A percentile compares a stretch with the other conserved stretches of the same genome.
Conservation (phyloP, 805 yeast genomes). For the Danielia reshetovae region DNA sequence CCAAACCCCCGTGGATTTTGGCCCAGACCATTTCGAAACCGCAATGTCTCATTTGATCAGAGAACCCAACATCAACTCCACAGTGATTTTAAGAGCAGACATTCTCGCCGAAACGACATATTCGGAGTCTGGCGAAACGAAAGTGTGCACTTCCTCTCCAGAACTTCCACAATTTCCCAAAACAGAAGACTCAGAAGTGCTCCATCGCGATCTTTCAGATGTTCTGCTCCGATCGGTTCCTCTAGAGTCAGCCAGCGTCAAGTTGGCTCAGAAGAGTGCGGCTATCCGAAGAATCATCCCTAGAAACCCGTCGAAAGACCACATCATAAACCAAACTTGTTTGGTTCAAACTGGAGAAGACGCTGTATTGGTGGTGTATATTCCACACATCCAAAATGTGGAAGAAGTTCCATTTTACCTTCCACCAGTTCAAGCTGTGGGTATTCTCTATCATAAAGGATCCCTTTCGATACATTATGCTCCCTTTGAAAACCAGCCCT, state of each 20-base stretch:
- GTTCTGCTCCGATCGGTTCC: constrained; percentile 28
- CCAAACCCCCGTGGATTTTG: constrained; percentile 45
- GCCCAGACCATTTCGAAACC: constrained; percentile 53
- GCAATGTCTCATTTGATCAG: constrained; percentile 79
- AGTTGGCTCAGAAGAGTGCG: constrained; percentile 38
- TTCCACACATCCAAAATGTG: constrained; percentile 62
- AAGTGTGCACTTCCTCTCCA: constrained; percentile 17
- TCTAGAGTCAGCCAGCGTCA: constrained; percentile 12
- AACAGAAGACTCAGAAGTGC: constrained; percentile 1
- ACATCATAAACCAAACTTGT: constrained; percentile 82
- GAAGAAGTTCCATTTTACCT: constrained; percentile 81
- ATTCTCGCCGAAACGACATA: constrained; percentile 52
- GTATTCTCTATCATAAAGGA: constrained; percentile 48
- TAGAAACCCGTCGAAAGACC: constrained; percentile 83
- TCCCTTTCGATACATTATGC: constrained; percentile 69
- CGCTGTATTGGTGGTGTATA: constrained; percentile 60
- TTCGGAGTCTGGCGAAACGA: constrained; percentile 25
- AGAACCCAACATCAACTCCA: constrained; percentile 88
- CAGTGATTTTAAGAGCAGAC: constrained; percentile 87
- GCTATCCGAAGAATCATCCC: constrained; percentile 87
- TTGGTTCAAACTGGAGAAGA: constrained; percentile 39
- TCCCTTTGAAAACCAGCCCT: constrained; percentile 44
- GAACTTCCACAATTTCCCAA: constrained; percentile 25
- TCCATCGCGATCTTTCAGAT: constrained; percentile 34
- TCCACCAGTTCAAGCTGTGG: constrained; percentile 82